Evolutionary conservation across 257 asterid genomes (phyloP).

Genomic region (Perilla frutescens): DNA sequence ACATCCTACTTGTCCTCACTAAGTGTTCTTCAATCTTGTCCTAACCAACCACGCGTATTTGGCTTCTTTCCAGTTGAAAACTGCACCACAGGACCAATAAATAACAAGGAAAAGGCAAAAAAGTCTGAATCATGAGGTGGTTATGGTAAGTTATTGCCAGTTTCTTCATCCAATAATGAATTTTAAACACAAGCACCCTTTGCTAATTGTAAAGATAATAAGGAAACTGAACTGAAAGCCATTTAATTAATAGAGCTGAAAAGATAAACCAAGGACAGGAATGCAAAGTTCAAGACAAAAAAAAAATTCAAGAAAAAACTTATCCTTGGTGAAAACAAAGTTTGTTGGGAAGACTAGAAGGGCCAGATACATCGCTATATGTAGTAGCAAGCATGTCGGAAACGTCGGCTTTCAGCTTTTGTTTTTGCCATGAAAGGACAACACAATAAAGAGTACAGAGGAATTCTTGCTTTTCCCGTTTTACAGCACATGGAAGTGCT

Average conservation of each 20-base stretch:
- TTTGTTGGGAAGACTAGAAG: conserved; percentile 42
- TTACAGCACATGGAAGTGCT: conserved; percentile 35
- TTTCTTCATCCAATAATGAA: background rate
- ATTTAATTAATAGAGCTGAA: background rate
- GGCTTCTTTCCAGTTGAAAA: conserved; percentile 17
- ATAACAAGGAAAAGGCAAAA: background rate
- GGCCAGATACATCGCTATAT: conserved; percentile 61
- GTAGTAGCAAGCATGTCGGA: conserved; percentile 47
- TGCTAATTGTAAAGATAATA: background rate
- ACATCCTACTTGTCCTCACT: conserved; percentile 64
- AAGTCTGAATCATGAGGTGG: background rate
- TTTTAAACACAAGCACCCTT: background rate
- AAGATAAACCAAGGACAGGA: conserved; percentile 3
- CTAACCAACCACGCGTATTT: conserved; percentile 30
- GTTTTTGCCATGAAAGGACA: conserved; percentile 46
- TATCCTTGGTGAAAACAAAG: conserved; percentile 32
- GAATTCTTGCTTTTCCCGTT: conserved; percentile 36
- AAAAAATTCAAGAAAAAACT: background rate
- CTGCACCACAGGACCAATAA: conserved; percentile 12
- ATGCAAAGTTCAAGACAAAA: background rate
- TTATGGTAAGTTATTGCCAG: background rate
- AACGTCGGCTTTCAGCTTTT: conserved; percentile 38
- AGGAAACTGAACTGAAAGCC: background rate
- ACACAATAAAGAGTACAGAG: conserved; percentile 22
- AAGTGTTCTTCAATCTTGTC: conserved; percentile 41